Evolutionary conservation across 257 asterid genomes (phyloP), one percentile per base, ranked within the genome.

Genomic region (Cinchona pubescens): DNA sequence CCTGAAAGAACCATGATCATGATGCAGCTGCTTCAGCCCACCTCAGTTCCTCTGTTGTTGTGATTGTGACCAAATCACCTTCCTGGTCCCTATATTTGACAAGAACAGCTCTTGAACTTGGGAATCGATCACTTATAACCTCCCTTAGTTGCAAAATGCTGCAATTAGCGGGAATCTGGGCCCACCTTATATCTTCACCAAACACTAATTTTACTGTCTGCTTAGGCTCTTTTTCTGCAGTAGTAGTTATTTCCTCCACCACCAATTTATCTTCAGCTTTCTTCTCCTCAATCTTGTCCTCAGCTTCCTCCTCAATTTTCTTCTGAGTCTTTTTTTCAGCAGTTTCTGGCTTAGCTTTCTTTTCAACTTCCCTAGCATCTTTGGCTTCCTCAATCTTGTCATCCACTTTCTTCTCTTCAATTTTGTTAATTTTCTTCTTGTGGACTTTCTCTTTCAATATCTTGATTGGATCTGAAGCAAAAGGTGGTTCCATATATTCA

Each of bases 161-260:
- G 80, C 97, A 89, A 75, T 88, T 80, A 15, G 81, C 35, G 11
- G 98, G 98, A 79, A 90, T 82, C 63, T 85, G 88, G 15, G 96
- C 96, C 89, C 94, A 89, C 76, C 96, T 89, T 85, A 92, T 92
- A 75, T 92, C 98, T 72, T 92, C 97, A 32, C 97, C 97, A 42
- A 84, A 87, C 35, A 90, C 94, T 72, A 92, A 69, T 78, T 92
- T 92, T 80, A 92, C 88, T 3, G 80, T 80, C 78, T 89, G 77
- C 71, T 56, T 78, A 55, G 86, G 76, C 82, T 77, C 88, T 63
- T 85, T 88, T 46, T 83, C 89, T 30, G 76, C 71, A 34, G 60
- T 80, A 42, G 73, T 84, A 69, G 82, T 87, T 62, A 79, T 77
- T 75, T 87, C 90, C 74, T 87, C 96, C 84, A 88, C 91, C 82